A percentile compares a stretch with the other conserved stretches of the same genome.
These are phyloP conservation scores for Colletotrichum gloeosporioides DNA, from an alignment of 2,329 filamentous ascomycete genomes.

Conservation along the genomic window DNA sequence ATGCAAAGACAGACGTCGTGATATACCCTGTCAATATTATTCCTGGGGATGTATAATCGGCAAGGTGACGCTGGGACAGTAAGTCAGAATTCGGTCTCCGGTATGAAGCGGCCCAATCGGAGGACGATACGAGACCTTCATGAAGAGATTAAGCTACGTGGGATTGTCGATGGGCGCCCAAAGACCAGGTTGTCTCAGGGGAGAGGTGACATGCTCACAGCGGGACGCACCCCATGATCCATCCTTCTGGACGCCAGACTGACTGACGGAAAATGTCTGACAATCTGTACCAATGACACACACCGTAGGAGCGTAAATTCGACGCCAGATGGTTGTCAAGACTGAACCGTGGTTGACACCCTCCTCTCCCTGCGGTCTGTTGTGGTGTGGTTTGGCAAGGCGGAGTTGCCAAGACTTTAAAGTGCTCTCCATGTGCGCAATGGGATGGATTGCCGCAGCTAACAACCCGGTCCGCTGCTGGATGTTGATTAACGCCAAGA, in stretches of 20 bases:
- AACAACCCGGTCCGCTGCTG: constrained; percentile 9
- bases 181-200: not conserved
- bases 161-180: not conserved
- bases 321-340: not conserved
- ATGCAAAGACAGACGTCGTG: not conserved
- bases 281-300: not conserved
- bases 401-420: constrained; percentile 15
- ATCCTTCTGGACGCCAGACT: not conserved
- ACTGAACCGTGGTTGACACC: not conserved
- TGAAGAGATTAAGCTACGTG: constrained; percentile 2
- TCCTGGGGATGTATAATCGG: not conserved
- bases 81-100: not conserved
- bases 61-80: not conserved
- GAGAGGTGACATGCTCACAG: not conserved
- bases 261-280: not conserved
- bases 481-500: constrained; percentile 18
- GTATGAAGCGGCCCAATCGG: constrained; percentile 5
- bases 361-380: not conserved
- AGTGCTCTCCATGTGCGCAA: not conserved
- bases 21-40: not conserved
- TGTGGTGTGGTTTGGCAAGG: constrained; percentile 1
- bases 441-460: constrained; percentile 11
- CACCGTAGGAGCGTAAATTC: not conserved
- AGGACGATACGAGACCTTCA: not conserved
- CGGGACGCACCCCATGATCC: not conserved